Conservation (phyloP, 163 green algal genomes). For the Prototheca wickerhamii region DNA sequence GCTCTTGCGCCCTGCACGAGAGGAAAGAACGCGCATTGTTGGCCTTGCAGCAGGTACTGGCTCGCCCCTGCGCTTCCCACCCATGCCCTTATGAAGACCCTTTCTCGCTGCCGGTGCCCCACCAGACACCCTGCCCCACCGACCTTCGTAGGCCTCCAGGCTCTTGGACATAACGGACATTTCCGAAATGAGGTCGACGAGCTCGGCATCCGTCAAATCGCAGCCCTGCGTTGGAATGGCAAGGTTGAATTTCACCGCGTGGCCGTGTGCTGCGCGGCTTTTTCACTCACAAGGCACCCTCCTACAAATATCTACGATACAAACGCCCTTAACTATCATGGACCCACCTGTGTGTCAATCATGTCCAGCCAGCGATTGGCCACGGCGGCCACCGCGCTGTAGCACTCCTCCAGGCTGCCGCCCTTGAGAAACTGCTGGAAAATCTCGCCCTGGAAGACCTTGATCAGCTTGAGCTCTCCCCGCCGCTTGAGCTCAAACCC, state of each 20-base stretch:
- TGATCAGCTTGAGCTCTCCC: constrained; percentile 99
- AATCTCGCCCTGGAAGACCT: constrained; percentile 92
- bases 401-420: constrained; percentile 80
- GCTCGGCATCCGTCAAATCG: constrained; percentile 73
- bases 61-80: too few species aligned
- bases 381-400: constrained; percentile 78
- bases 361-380: constrained; percentile 96
- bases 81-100: too few species aligned
- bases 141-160: constrained; percentile 89
- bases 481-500: constrained; percentile 98
- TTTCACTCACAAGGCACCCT: neutral
- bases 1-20: constrained; percentile 67
- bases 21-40: too few species aligned
- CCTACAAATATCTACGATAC: neutral
- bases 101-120: too few species aligned
- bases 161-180: constrained; percentile 90
- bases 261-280: neutral
- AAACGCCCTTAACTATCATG: constrained; percentile 6
- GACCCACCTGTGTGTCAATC: constrained; percentile 79
- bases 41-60: too few species aligned
- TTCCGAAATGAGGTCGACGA: constrained; percentile 90
- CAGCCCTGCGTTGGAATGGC: constrained; percentile 21
- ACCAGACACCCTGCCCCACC: too few species aligned
- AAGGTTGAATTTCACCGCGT: neutral
- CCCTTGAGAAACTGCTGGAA: constrained; percentile 91